Base-by-base conservation (phyloP, 495 filamentous ascomycete species). In the Corynascus novoguineensis region DNA sequence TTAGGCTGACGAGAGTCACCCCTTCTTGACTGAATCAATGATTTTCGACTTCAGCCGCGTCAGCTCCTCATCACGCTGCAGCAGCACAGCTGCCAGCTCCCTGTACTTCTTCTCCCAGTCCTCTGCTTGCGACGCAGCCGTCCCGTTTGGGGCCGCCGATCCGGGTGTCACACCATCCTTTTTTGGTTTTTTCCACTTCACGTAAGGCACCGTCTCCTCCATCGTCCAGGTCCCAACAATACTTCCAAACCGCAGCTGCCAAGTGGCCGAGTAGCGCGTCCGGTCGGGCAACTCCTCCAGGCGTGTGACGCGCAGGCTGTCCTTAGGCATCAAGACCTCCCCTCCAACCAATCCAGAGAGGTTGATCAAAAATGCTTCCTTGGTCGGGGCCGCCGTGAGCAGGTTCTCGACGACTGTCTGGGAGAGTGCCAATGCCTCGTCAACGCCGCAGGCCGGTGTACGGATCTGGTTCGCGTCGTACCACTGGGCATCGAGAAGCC, bases 281-380 rank as follows among this genome's bases (percentile, higher is more conserved):
- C 69, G 62, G 17, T 73, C 72, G 4, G 55, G 24, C 14, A 35
- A 12, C 27, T 42, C 47, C 34, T 53, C 64, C 5, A 74, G 24
- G 12, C 71, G 65, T 11, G 68, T 74, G 35, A 80, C 70, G 19
- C 59, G 64, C 25, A 74, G 61, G 31, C 57, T 61, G 22, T 61
- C 64, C 8, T 63, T 60, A 4, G 61, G 64, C 67, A 78, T 74
- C 44, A 82, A 55, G 7, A 73, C 58, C 32, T 67, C 71, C 5
- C 75, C 76, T 5, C 80, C 79, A 9, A 69, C 74, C 37, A 83
- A 66, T 12, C 77, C 77, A 1, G 75, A 67, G 0, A 81, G 61
- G 55, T 81, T 81, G 31, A 81, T 81, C 7, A 83, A 62, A 53
- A 81, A 83, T 0, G 72, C 70, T 61, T 80, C 71, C 8, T 73